Percentiles rank a stretch among this genome's conserved stretches.
Evolutionary conservation across 2,329 filamentous ascomycete genomes (phyloP).

Genomic region (Ophiosphaerella herpotricha): DNA sequence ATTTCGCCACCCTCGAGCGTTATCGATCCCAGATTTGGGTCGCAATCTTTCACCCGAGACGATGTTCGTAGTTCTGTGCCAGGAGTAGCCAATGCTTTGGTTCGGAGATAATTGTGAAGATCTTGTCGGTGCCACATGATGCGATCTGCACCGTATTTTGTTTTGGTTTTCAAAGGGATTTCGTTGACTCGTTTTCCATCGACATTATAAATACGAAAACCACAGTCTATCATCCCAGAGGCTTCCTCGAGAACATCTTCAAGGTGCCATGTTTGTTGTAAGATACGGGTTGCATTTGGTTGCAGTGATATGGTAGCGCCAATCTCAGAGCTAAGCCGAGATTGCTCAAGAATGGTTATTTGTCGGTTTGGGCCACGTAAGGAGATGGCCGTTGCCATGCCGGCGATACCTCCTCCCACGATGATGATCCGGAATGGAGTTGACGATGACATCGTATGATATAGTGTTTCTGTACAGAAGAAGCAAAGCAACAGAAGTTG

Average conservation of each 20-base stretch:
- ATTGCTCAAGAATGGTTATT: constrained; percentile 43
- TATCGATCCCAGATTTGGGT: constrained; percentile 47
- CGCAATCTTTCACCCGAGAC: constrained; percentile 50
- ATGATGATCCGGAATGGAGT: constrained; percentile 39
- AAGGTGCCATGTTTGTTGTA: constrained; percentile 38
- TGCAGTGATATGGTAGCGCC: constrained; percentile 51
- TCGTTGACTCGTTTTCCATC: constrained; percentile 40
- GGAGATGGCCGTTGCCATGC: constrained; percentile 21
- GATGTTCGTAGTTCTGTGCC: constrained; percentile 45
- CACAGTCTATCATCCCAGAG: constrained; percentile 43
- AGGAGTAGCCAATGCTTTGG: constrained; percentile 38
- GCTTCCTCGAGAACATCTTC: constrained; percentile 30
- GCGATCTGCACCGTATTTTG: constrained; percentile 46
- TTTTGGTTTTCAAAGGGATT: constrained; percentile 34
- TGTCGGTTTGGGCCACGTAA: constrained; percentile 39
- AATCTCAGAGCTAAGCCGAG: constrained; percentile 41
- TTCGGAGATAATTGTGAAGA: constrained; percentile 51
- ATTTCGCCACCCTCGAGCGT: constrained; percentile 51
- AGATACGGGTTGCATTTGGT: constrained; percentile 48
- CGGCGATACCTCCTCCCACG: constrained; percentile 29
- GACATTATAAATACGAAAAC: constrained; percentile 43
- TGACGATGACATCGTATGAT: constrained; percentile 16
- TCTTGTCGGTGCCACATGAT: constrained; percentile 52
- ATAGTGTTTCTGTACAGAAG: neutral
- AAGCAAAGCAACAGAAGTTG: neutral